A percentile compares a stretch with the other conserved stretches of the same genome.
phyloP scores from a whole-genome alignment of 495 filamentous ascomycete genomes.

The Pyrenula massariospora region DNA sequence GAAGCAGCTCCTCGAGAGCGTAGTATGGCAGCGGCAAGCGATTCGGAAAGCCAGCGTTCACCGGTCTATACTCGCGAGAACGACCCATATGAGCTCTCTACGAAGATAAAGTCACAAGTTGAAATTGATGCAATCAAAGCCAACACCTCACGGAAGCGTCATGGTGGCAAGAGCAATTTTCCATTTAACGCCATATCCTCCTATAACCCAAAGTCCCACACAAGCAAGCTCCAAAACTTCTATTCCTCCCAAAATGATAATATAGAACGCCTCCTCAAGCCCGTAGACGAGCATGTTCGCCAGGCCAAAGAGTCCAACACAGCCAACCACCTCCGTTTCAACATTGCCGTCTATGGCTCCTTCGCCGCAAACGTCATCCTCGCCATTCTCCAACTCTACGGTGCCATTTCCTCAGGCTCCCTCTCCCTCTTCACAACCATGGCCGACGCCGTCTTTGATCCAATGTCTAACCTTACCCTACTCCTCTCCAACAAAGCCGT shows the following conservation, averaged over 20 bases:
- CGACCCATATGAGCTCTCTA: conserved; percentile 76
- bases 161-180: conserved; percentile 21
- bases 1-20: conserved; percentile 15
- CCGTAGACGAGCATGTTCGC: conserved; percentile 79
- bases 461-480: conserved; percentile 78
- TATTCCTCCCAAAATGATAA: conserved; percentile 89
- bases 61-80: conserved; percentile 46
- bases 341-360: conserved; percentile 85
- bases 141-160: conserved; percentile 71
- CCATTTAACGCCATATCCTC: conserved; percentile 26
- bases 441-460: conserved; percentile 95
- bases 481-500: conserved; percentile 84
- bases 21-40: conserved; percentile 21
- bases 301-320: conserved; percentile 68
- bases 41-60: conserved; percentile 56
- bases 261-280: conserved; percentile 83
- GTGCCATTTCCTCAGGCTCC: conserved; percentile 71
- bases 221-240: conserved; percentile 67
- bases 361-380: conserved; percentile 76
- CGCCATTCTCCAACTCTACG: conserved; percentile 75
- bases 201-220: conserved; percentile 25
- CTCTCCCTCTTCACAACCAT: conserved; percentile 96
- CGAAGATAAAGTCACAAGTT: conserved; percentile 60
- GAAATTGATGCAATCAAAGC: conserved; percentile 75
- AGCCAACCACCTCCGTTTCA: conserved; percentile 71